Conservation (phyloP, 1,284 basidiomycete species). For the Papiliotrema terrestris region DNA sequence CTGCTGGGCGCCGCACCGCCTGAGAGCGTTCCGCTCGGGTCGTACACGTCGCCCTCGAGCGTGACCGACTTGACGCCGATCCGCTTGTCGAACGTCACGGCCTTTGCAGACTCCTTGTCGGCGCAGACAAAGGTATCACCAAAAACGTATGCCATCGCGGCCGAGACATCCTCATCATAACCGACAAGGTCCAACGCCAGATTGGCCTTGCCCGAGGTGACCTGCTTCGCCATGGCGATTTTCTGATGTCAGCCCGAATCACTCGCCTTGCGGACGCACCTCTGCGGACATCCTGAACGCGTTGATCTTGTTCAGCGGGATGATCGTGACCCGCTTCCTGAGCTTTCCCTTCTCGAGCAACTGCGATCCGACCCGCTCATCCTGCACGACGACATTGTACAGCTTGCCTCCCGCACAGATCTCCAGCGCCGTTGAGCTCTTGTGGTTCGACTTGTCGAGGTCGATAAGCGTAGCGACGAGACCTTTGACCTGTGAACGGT, state of each 20-base stretch:
- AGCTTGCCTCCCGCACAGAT: conserved; percentile 86
- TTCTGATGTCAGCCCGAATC: conserved; percentile 54
- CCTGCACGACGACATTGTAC: conserved; percentile 93
- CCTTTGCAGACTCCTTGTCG: conserved; percentile 82
- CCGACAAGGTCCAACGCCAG: conserved; percentile 83
- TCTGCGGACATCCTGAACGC: conserved; percentile 62
- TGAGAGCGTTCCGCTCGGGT: conserved; percentile 88
- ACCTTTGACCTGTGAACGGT: conserved; percentile 84
- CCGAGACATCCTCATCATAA: conserved; percentile 77
- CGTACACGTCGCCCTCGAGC: conserved; percentile 91
- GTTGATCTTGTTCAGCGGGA: conserved; percentile 90
- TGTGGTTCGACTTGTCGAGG: conserved; percentile 66
- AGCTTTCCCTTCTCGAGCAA: conserved; percentile 75
- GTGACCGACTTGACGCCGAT: conserved; percentile 81
- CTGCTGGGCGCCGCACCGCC: conserved; percentile 82
- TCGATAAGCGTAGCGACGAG: conserved; percentile 82
- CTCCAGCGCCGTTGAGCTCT: conserved; percentile 86
- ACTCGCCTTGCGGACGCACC: conserved; percentile 50
- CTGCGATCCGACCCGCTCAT: conserved; percentile 82
- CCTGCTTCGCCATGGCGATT: conserved; percentile 66
- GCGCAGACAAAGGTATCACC: conserved; percentile 89
- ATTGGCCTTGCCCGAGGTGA: conserved; percentile 80
- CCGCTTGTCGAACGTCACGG: conserved; percentile 78
- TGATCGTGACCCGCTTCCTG: conserved; percentile 86
- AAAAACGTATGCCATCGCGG: conserved; percentile 93